A percentile compares a stretch with the other conserved stretches of the same genome.
phyloP scores from a whole-genome alignment of 2,329 filamentous ascomycete species.

The Hortaea werneckii region DNA sequence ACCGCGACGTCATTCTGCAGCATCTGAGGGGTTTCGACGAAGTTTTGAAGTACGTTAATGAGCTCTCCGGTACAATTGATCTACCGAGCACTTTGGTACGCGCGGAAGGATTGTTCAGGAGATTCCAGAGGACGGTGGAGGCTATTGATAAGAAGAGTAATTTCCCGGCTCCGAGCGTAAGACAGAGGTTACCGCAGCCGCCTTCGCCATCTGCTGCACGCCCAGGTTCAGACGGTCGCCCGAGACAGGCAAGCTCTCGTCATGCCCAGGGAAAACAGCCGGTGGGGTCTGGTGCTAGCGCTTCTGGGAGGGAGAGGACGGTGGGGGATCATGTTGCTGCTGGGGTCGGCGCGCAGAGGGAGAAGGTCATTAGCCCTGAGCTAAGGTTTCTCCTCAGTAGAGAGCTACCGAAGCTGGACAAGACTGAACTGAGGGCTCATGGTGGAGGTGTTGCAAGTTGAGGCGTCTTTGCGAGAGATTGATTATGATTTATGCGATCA shows the following conservation, averaged over 20 bases:
- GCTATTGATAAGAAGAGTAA: conserved; percentile 85
- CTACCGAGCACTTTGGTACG: conserved; percentile 75
- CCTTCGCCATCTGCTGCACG: conserved; percentile 10
- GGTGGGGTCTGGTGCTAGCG: conserved; percentile 8
- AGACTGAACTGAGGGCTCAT: conserved; percentile 36
- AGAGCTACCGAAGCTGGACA: conserved; percentile 45
- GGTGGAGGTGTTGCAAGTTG: conserved; percentile 30
- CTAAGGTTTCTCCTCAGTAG: conserved; percentile 51
- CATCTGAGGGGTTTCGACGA: conserved; percentile 94
- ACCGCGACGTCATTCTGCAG: conserved; percentile 90
- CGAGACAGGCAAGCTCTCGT: conserved; percentile 3
- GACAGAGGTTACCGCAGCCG: conserved; percentile 37
- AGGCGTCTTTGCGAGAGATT: neutral
- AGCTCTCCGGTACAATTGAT: conserved; percentile 87
- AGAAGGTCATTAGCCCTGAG: conserved; percentile 53
- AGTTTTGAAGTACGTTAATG: conserved; percentile 96
- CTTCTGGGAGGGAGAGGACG: conserved; percentile 32
- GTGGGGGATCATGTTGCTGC: conserved; percentile 17
- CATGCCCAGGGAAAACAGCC: neutral
- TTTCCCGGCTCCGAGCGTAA: conserved; percentile 52
- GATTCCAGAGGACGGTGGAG: conserved; percentile 81
- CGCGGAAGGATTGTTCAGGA: conserved; percentile 77
- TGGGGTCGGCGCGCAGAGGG: conserved; percentile 23
- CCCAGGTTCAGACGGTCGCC: conserved; percentile 13
- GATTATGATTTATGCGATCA: neutral